phyloP scores from a whole-genome alignment of 495 filamentous ascomycete species.

The Talaromyces borbonicus region DNA sequence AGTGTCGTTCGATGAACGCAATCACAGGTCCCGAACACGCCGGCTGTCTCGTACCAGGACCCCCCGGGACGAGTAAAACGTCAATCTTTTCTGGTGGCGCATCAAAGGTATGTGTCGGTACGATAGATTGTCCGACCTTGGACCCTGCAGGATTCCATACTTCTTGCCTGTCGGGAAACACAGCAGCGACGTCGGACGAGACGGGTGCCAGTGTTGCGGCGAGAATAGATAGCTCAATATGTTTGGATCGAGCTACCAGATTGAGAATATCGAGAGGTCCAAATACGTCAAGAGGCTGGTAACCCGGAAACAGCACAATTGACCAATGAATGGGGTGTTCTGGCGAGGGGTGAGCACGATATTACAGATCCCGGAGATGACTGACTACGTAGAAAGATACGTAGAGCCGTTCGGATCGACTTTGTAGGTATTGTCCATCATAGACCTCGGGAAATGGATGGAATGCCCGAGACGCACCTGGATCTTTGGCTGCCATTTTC shows the following conservation, averaged over 20 bases:
- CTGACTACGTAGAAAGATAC: no score
- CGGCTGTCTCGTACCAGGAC: slow-evolving; percentile 41
- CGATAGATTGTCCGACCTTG: slow-evolving; percentile 6
- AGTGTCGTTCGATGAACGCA: slow-evolving; percentile 29
- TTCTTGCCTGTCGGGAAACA: slow-evolving; percentile 4
- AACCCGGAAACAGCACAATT: slow-evolving; percentile 6
- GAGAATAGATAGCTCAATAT: slow-evolving; percentile 36
- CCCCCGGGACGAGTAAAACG: slow-evolving; percentile 58
- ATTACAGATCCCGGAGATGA: no score
- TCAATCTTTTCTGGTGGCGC: slow-evolving; percentile 31
- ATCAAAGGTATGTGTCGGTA: slow-evolving; percentile 7
- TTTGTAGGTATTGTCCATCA: no score
- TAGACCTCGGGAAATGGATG: no score
- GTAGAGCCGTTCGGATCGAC: no score
- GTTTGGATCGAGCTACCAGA: slow-evolving; percentile 27
- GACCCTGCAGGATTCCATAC: slow-evolving; percentile 8
- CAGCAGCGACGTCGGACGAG: slow-evolving; percentile 18
- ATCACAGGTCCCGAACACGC: slow-evolving; percentile 17
- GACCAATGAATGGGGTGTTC: slow-evolving; percentile 5
- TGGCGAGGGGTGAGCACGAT: not conserved
- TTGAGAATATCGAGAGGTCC: slow-evolving; percentile 57
- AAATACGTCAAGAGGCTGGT: slow-evolving; percentile 34
- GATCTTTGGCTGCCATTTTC: no score
- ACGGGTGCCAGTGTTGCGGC: slow-evolving; percentile 45
- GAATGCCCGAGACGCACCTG: no score